Evolutionary conservation across 2,329 filamentous ascomycete genomes (phyloP).

Genomic region (Phaeoacremonium minimum): DNA sequence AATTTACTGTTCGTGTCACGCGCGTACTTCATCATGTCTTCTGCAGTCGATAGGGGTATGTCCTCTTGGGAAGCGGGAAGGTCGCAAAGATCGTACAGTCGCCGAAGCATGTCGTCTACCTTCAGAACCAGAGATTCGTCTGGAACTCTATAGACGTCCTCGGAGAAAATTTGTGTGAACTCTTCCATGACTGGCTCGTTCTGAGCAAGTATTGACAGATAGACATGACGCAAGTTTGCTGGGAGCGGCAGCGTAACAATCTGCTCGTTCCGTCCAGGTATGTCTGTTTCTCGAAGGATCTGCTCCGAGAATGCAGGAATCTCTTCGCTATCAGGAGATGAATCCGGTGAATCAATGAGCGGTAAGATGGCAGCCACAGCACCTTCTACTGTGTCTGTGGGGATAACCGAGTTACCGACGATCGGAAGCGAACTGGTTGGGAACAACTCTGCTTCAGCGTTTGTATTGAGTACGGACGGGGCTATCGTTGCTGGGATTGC

Average conservation of each 20-base stretch:
- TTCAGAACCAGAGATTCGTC: constrained; percentile 32
- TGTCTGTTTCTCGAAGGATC: not conserved
- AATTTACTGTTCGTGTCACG: constrained; percentile 57
- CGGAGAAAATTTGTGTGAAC: constrained; percentile 38
- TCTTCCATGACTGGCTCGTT: constrained; percentile 37
- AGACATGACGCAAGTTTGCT: constrained; percentile 45
- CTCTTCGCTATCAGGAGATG: no score
- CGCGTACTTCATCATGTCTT: constrained; percentile 46
- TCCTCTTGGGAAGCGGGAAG: constrained; percentile 48
- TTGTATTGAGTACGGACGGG: not conserved
- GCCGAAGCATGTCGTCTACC: constrained; percentile 47
- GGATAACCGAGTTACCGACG: no score
- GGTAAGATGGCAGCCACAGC: no score
- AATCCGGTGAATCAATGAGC: no score
- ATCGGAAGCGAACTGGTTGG: constrained; percentile 16
- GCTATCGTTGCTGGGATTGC: not conserved
- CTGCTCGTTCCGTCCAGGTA: constrained; percentile 36
- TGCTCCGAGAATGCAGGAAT: constrained; percentile 14
- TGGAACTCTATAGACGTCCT: constrained; percentile 31
- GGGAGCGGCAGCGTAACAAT: constrained; percentile 54
- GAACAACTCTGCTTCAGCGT: constrained; percentile 9
- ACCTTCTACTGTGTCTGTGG: no score
- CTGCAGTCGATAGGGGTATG: constrained; percentile 33
- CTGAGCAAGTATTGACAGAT: constrained; percentile 42
- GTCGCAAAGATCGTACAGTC: constrained; percentile 52